Percentiles rank a stretch among this genome's conserved stretches.
Conservation (phyloP, 1,284 basidiomycete species). For the Puccinia polysora region DNA sequence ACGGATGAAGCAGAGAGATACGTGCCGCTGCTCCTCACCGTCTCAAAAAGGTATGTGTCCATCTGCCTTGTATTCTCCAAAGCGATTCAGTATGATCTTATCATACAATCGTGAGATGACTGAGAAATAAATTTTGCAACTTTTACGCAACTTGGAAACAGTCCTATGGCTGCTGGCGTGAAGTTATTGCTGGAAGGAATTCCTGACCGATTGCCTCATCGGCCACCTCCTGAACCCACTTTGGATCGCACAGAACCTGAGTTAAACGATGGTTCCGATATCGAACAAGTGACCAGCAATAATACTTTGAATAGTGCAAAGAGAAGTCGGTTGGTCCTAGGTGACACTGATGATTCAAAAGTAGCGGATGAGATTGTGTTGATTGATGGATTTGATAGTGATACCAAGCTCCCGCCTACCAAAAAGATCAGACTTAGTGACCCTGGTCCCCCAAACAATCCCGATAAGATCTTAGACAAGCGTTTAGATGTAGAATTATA, state of each 20-base stretch:
- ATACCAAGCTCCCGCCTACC: too few species aligned
- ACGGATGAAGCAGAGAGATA: constrained; percentile 79
- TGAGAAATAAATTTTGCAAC: too few species aligned
- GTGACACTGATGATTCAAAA: neutral
- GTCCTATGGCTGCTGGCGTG: neutral
- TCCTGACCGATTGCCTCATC: neutral
- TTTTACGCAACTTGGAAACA: neutral
- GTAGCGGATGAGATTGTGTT: constrained; percentile 9
- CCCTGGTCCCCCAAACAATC: too few species aligned
- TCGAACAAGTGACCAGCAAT: constrained; percentile 1
- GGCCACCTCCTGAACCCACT: neutral
- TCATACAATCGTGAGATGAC: too few species aligned
- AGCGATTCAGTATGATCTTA: neutral
- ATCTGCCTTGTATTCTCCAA: neutral
- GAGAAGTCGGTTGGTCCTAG: neutral
- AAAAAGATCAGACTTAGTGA: too few species aligned
- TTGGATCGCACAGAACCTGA: neutral
- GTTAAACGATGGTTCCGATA: neutral
- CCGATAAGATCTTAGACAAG: too few species aligned
- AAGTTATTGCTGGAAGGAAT: constrained; percentile 4
- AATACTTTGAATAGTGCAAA: constrained; percentile 1
- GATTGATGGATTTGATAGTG: neutral
- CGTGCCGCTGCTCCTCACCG: constrained; percentile 67
- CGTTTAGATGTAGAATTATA: too few species aligned
- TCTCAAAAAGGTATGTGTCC: constrained; percentile 54